Evolutionary conservation across 176 grass and related monocot species (phyloP).

Genomic region (Dactylis glomerata): DNA sequence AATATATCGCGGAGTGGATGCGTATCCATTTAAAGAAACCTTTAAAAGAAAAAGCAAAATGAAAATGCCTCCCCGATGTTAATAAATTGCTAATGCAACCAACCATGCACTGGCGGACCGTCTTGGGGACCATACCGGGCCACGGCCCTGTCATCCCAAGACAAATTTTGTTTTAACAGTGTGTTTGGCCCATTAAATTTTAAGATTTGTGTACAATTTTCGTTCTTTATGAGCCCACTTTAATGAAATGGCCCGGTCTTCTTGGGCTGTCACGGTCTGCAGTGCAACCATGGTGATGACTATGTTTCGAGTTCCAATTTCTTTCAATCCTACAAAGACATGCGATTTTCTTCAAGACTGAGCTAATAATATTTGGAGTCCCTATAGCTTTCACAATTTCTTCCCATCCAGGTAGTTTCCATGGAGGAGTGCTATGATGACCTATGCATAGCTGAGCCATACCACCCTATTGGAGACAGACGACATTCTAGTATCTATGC

Average conservation of each 20-base stretch:
- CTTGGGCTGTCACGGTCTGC: too few species aligned
- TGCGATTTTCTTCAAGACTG: neutral
- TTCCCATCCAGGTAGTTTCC: neutral
- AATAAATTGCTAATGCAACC: neutral
- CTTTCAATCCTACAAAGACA: neutral
- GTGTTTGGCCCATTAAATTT: too few species aligned
- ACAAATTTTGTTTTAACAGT: too few species aligned
- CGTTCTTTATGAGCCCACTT: too few species aligned
- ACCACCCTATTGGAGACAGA: too few species aligned
- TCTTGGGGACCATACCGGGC: too few species aligned
- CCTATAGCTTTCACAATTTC: neutral
- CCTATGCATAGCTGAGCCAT: too few species aligned
- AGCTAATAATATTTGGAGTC: neutral
- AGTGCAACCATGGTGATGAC: neutral
- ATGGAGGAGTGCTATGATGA: neutral
- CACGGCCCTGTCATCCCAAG: too few species aligned
- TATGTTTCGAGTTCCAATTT: neutral
- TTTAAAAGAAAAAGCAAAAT: neutral
- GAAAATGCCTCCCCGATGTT: neutral
- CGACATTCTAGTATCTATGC: too few species aligned
- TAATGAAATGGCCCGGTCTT: too few species aligned
- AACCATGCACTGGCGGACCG: too few species aligned
- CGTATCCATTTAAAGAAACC: neutral
- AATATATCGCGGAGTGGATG: neutral
- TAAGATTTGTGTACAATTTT: too few species aligned